Conservation (phyloP, 768 basidiomycete genomes). For the Tylopilus sp. region DNA sequence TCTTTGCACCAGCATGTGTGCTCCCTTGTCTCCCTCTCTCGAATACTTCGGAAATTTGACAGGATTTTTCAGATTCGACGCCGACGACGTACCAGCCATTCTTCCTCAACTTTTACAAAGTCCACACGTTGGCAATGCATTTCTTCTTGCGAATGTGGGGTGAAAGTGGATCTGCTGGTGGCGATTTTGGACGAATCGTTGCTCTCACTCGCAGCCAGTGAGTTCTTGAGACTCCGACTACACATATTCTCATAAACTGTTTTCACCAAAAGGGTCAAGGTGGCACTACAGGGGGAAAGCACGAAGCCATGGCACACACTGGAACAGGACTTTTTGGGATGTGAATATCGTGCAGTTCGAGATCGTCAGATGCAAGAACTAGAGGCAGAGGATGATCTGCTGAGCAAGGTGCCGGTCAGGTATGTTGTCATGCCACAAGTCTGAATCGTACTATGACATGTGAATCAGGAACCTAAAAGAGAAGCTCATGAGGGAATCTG, state of each 20-base stretch:
- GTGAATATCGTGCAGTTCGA: conserved; percentile 81
- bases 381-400: conserved; percentile 82
- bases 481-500: conserved; percentile 86
- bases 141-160: conserved; percentile 95
- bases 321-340: conserved; percentile 74
- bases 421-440: conserved; percentile 32
- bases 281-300: conserved; percentile 72
- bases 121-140: conserved; percentile 75
- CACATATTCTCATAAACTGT: conserved; percentile 6
- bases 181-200: conserved; percentile 76
- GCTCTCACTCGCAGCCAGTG: conserved; percentile 83
- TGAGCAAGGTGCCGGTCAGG: conserved; percentile 85
- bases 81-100: conserved; percentile 83
- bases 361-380: conserved; percentile 89
- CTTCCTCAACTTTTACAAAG: conserved; percentile 79
- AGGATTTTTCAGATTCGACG: conserved; percentile 53
- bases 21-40: conserved; percentile 16
- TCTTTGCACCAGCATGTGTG: conserved; percentile 82
- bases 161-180: conserved; percentile 74
- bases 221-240: conserved; percentile 29
- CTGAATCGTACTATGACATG: conserved; percentile 1
- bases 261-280: conserved; percentile 54
- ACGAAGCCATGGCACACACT: conserved; percentile 80
- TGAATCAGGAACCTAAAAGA: conserved; percentile 70
- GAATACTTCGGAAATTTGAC: conserved; percentile 1